Evolutionary conservation across 2,329 filamentous ascomycete species (phyloP), one percentile per base, ranked within the genome.

Genomic region (Fusarium nygamai): DNA sequence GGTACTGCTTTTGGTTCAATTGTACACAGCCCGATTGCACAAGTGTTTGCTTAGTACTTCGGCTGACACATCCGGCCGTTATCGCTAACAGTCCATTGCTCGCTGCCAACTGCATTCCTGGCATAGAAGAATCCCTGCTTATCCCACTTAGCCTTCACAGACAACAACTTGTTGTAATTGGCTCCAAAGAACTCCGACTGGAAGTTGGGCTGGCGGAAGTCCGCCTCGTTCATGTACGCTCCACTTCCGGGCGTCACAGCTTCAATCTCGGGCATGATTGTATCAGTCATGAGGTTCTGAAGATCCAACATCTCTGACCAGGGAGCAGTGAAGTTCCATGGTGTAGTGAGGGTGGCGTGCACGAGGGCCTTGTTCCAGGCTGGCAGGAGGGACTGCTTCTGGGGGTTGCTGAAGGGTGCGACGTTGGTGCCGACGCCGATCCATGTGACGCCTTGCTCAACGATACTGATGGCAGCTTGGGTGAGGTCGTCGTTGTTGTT

Each of bases 101-200:
- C 88, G 59, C 86, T 88, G 1, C 87, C 88, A 9, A 90, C 88
- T 16, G 82, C 85, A 19, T 82, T 85, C 14, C 76, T 78, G 20
- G 84, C 86, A 61, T 88, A 88, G 27, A 88, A 87, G 64, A 14
- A 79, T 75, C 6, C 81, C 64, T 7, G 85, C 82, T 34, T 48
- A 75, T 90, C 89, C 73, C 86, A 90, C 76, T 83, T 85, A 27
- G 82, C 76, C 84, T 91, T 91, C 24, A 90, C 81, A 3, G 57
- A 36, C 24, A 83, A 53, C 22, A 89, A 73, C 19, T 71, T 75
- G 4, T 77, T 70, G 65, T 88, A 89, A 69, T 88, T 87, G 4
- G 31, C 64, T 4, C 87, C 87, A 67, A 88, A 88, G 6, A 75
- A 78, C 29, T 82, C 44, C 8, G 39, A 34, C 76, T 87, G 80